Evolutionary conservation across 2,329 filamentous ascomycete genomes (phyloP).

Genomic region (Lachnellula hyalina): DNA sequence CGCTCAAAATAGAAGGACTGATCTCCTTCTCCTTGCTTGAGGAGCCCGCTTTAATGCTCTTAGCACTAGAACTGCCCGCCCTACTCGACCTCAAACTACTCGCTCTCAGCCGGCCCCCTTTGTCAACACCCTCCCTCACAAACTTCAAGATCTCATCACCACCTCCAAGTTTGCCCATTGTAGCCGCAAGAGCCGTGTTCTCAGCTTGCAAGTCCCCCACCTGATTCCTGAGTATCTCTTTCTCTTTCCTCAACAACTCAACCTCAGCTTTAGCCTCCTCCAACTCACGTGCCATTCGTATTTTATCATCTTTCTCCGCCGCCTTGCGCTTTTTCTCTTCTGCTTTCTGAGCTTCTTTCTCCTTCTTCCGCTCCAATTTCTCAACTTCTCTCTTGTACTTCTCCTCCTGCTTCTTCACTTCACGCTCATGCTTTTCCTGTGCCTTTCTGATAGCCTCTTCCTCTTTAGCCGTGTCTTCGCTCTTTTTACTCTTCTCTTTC

Average conservation of each 20-base stretch:
- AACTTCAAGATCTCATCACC: slow-evolving; percentile 27
- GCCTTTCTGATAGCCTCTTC: slow-evolving; percentile 49
- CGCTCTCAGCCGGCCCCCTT: slow-evolving; percentile 18
- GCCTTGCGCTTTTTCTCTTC: slow-evolving; percentile 47
- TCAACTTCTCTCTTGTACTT: slow-evolving; percentile 59
- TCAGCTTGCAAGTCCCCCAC: slow-evolving; percentile 54
- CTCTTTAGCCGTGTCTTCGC: slow-evolving; percentile 45
- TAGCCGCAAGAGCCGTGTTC: slow-evolving; percentile 53
- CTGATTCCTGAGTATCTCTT: slow-evolving; percentile 48
- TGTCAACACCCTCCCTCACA: slow-evolving; percentile 19
- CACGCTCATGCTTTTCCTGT: slow-evolving; percentile 57
- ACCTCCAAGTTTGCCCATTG: slow-evolving; percentile 41
- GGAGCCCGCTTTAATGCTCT: background rate
- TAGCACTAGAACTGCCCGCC: slow-evolving; percentile 10
- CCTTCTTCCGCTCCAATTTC: slow-evolving; percentile 59
- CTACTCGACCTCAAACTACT: slow-evolving; percentile 19
- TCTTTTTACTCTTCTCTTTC: slow-evolving; percentile 40
- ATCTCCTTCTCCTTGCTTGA: slow-evolving; percentile 9
- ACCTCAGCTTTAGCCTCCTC: slow-evolving; percentile 48
- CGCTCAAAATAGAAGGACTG: background rate
- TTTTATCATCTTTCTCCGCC: slow-evolving; percentile 48
- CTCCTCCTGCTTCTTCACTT: slow-evolving; percentile 60
- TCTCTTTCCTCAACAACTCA: slow-evolving; percentile 49
- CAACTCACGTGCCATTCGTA: slow-evolving; percentile 46
- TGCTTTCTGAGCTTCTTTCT: slow-evolving; percentile 56